Evolutionary conservation across 1,139 yeast species (phyloP), one percentile per base, ranked within the genome.

Genomic region (Groenewaldozyma auringiensis): DNA sequence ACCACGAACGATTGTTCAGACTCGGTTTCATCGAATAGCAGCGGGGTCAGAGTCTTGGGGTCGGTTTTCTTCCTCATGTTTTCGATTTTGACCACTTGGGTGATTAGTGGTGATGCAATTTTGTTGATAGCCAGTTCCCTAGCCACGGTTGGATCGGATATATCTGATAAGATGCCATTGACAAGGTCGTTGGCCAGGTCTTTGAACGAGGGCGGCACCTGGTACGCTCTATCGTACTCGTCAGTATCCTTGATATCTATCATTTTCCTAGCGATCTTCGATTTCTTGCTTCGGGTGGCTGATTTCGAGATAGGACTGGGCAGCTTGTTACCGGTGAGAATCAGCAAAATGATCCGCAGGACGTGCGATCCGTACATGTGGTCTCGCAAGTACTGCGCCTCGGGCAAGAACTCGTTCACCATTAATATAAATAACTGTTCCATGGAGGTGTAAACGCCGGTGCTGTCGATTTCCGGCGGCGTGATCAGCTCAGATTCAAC

Each of bases 201-300:
- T 52, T 79, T 81, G 64, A 89, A 87, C 0, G 85, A 72, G 1
- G 72, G 64, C 2, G 97, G 96, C 1, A 81, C 79, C 63, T 81
- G 86, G 61, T 78, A 85, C 0, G 60, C 44, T 1, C 80, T 67
- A 50, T 77, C 74, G 31, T 47, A 48, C 13, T 53, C 62, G 11
- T 43, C 45, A 21, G 32, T 22, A 57, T 85, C 95, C 58, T 81
- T 81, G 44, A 89, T 81, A 56, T 86, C 94, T 57, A 87, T 85
- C 92, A 85, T 84, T 63, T 88, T 88, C 63, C 97, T 78, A 1
- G 96, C 96, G 60, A 85, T 83, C 60, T 85, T 84, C 31, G 95
- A 83, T 61, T 79, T 86, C 59, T 87, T 87, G 37, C 95, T 84
- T 61, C 98, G 76, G 54, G 88, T 70, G 3, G 85, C 76, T 56